Conservation (phyloP, 1,139 yeast genomes). For the Petasospora rhodanensis region DNA sequence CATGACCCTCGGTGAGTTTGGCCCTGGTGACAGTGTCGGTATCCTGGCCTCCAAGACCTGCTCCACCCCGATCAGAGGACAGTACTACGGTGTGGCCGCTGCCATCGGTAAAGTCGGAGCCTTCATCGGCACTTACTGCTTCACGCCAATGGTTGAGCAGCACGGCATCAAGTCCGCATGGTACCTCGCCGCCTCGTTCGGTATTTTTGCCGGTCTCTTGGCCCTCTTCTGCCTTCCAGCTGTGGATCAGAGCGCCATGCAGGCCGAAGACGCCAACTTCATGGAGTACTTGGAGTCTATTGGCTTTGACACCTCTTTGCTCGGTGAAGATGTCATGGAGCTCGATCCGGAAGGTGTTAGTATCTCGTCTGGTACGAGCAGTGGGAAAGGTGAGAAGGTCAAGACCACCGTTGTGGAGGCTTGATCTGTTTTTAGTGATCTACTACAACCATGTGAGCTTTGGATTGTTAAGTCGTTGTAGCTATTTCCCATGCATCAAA, state of each 20-base stretch:
- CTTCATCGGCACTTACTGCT: constrained; percentile 82
- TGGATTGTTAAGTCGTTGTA: too few relatives aligned
- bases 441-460: too few relatives aligned
- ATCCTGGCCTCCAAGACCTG: constrained; percentile 80
- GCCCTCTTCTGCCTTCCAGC: constrained; percentile 73
- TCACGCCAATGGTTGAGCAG: constrained; percentile 64
- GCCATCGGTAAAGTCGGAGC: constrained; percentile 92
- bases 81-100: constrained; percentile 87
- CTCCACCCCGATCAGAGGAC: constrained; percentile 86
- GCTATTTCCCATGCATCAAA: too few relatives aligned
- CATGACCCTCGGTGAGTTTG: constrained; percentile 83
- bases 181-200: constrained; percentile 73
- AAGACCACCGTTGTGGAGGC: too few relatives aligned
- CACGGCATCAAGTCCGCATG: constrained; percentile 72
- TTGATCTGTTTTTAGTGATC: too few relatives aligned
- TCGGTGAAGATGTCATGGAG: too few relatives aligned
- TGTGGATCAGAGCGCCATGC: constrained; percentile 78
- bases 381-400: too few relatives aligned
- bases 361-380: too few relatives aligned
- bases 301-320: constrained; percentile 50
- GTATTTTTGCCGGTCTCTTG: constrained; percentile 64
- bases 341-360: too few relatives aligned
- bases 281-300: constrained; percentile 53
- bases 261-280: constrained; percentile 71
- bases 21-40: constrained; percentile 95